Percentiles rank a stretch among this genome's conserved stretches.
Evolutionary conservation across 495 filamentous ascomycete species (phyloP).

Genomic region (Penicillium pancosmium): DNA sequence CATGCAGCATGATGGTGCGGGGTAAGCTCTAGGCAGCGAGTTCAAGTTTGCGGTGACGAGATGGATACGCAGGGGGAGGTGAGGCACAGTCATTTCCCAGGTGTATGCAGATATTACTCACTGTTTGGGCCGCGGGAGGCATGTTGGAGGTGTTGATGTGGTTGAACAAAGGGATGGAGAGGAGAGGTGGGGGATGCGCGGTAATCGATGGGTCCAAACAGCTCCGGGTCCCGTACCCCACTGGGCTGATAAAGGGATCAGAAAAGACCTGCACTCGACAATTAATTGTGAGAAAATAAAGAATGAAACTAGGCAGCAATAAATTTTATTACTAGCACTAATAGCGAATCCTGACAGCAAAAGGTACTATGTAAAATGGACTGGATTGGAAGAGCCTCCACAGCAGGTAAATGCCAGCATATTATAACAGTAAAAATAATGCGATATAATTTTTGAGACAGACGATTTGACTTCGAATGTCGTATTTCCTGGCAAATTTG

Average conservation of each 20-base stretch:
- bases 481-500: too few relatives aligned
- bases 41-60: neutral
- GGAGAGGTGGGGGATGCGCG: constrained; percentile 16
- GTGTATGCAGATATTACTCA: constrained; percentile 19
- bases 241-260: neutral
- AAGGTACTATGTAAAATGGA: too few relatives aligned
- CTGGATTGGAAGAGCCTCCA: too few relatives aligned
- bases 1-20: constrained; percentile 19
- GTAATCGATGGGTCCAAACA: constrained; percentile 13
- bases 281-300: neutral
- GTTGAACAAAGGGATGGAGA: constrained; percentile 17
- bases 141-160: constrained; percentile 30
- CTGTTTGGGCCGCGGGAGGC: constrained; percentile 47
- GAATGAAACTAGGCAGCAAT: neutral
- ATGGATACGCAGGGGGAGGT: neutral
- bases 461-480: too few relatives aligned
- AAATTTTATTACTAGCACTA: too few relatives aligned
- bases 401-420: too few relatives aligned
- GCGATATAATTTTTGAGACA: too few relatives aligned
- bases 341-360: too few relatives aligned
- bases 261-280: neutral
- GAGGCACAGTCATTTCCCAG: neutral
- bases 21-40: constrained; percentile 24
- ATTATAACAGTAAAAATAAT: too few relatives aligned
- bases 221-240: neutral